These are phyloP conservation scores for Botryotinia convoluta DNA, from an alignment of 2,329 filamentous ascomycete genomes.

Conservation along the genomic window DNA sequence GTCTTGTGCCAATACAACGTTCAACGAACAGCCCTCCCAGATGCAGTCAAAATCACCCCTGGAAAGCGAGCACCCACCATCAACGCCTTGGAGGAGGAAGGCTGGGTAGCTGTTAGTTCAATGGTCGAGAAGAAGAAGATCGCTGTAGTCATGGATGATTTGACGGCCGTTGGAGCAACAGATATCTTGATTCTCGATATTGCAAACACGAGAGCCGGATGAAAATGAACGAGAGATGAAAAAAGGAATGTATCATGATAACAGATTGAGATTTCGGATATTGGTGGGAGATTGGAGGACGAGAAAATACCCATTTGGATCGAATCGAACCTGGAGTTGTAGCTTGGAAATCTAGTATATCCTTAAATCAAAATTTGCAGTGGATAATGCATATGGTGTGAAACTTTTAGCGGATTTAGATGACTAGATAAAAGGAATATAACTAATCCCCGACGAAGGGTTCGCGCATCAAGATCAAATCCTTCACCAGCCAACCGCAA, in stretches of 20 bases:
- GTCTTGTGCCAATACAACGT: conserved; percentile 98
- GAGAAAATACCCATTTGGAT: conserved; percentile 11
- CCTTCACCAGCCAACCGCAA: conserved; percentile 1
- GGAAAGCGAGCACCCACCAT: conserved; percentile 92
- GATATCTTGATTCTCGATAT: conserved; percentile 40
- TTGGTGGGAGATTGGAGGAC: not conserved
- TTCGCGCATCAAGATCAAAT: not conserved
- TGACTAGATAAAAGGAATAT: not conserved
- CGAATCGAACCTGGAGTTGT: not conserved
- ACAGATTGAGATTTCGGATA: not conserved
- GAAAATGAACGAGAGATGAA: conserved; percentile 9
- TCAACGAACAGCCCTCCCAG: conserved; percentile 62
- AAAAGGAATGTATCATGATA: not conserved
- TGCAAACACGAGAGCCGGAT: conserved; percentile 37
- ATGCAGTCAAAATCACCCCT: conserved; percentile 76
- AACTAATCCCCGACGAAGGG: not conserved
- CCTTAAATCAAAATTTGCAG: not conserved
- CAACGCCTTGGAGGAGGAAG: conserved; percentile 61
- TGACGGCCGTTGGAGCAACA: conserved; percentile 36
- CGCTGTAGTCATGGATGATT: conserved; percentile 39
- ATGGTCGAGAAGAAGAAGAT: conserved; percentile 40
- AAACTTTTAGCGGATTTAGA: not conserved
- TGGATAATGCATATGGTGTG: not conserved
- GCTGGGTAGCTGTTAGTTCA: conserved; percentile 32
- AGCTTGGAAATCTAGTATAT: conserved; percentile 1